Conservation (phyloP, 768 basidiomycete species). For the Pleurotus djamor region DNA sequence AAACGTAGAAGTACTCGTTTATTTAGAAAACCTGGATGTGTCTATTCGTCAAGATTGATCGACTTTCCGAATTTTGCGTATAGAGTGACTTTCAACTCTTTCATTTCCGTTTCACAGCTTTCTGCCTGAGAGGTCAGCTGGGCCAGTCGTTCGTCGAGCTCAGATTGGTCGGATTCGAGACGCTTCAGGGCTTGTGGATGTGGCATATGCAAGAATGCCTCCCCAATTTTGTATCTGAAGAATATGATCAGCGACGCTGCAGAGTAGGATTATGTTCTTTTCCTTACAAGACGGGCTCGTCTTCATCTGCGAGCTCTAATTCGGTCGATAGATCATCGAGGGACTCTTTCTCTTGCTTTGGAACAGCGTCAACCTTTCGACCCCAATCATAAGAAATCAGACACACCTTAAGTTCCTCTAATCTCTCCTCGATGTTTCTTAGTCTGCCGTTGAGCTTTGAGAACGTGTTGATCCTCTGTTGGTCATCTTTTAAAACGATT, state of each 20-base stretch:
- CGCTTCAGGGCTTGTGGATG: conserved; percentile 66
- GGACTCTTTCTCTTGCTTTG: conserved; percentile 93
- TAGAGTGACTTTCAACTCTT: conserved; percentile 70
- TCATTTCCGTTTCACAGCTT: conserved; percentile 74
- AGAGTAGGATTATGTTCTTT: not conserved
- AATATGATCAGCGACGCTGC: not conserved
- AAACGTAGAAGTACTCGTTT: conserved; percentile 1
- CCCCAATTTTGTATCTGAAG: conserved; percentile 83
- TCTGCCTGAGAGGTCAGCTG: conserved; percentile 49
- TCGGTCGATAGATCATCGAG: conserved; percentile 87
- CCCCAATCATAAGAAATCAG: not conserved
- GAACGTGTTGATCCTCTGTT: conserved; percentile 88
- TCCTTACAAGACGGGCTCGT: conserved; percentile 72
- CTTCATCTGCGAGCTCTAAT: conserved; percentile 87
- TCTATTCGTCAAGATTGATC: conserved; percentile 86
- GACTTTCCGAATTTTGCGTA: conserved; percentile 93
- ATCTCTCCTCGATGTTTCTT: conserved; percentile 66
- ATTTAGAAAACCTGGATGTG: not conserved
- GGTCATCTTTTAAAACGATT: conserved; percentile 54
- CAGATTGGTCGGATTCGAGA: conserved; percentile 67
- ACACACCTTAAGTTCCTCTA: conserved; percentile 71
- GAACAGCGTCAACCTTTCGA: not conserved
- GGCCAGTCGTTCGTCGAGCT: conserved; percentile 54
- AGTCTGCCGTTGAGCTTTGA: conserved; percentile 87
- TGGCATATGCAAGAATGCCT: conserved; percentile 81